Base-by-base conservation (phyloP, 495 filamentous ascomycete species). In the Aspergillus olivimuriae region DNA sequence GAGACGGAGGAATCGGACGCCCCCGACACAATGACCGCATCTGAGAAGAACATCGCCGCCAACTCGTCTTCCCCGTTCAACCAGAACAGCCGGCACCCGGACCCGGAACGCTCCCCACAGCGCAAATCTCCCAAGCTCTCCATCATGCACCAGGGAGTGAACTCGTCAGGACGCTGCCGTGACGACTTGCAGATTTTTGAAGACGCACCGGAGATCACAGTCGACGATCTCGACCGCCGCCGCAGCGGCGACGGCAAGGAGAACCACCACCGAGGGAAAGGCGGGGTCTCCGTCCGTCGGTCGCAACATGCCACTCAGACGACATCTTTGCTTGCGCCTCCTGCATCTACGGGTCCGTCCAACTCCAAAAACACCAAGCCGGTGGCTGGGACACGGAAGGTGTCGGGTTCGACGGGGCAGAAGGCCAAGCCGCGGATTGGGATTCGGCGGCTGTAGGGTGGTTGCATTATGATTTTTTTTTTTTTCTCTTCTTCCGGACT, bases 11-110 rank as follows among this genome's bases (percentile, higher is more conserved):
- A 21, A 16, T 9, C 11, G 18, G 42, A 38, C 26, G 35, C 31
- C 17, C n/a, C 12, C 17, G 48, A 63, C 22, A 46, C 44, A 15
- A 58, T 62, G 54, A 60, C 58, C 19, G 53, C 58, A 6, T 71
- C 71, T 0, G 67, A 71, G 26, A 50, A 61, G 45, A 75, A 74
- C 34, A 69, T 74, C 34, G 53, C 57, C 15, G 68, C 66, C 10
- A 73, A 70, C 32, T 33, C 22, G 9, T 26, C 38, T 21, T 30
- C 24, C 40, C 12, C 16, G 17, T 14, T 28, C 22, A 12, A 9
- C n/a, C 17, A 31, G 22, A n/a, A 22, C 39, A 21, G 50, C 44
- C 34, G 49, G 16, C 18, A 23, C 46, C 20, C 20, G 34, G 23
- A 42, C 36, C 44, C 33, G 1, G 34, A 48, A 20, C 19, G 31